phyloP scores from a whole-genome alignment of 164 flowering plant genomes.

The Sextonia rubra region DNA sequence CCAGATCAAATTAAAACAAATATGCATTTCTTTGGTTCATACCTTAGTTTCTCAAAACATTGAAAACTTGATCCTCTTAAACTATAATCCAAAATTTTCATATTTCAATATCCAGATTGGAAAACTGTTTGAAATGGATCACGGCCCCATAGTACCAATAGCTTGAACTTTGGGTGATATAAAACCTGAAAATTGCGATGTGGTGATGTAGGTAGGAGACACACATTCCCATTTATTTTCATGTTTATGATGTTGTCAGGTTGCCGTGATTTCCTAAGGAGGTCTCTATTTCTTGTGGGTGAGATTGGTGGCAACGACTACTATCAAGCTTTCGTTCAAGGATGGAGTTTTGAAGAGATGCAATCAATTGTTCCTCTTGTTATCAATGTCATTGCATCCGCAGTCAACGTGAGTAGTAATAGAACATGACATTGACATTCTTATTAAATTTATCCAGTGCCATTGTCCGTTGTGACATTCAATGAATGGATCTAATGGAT shows the following conservation, averaged over 20 bases:
- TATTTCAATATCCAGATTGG: too few relatives aligned
- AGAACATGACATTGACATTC: background rate
- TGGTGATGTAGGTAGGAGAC: too few relatives aligned
- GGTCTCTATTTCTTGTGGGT: conserved; percentile 28
- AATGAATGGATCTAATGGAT: background rate
- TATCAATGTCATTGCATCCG: background rate
- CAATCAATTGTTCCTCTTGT: background rate
- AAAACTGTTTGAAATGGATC: too few relatives aligned
- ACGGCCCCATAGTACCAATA: too few relatives aligned
- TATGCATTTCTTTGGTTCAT: too few relatives aligned
- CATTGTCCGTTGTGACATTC: background rate
- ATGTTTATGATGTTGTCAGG: background rate
- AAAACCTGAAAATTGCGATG: too few relatives aligned
- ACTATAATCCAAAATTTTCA: too few relatives aligned
- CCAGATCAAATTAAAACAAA: too few relatives aligned
- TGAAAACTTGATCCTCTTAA: too few relatives aligned
- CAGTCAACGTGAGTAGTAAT: conserved; percentile 1
- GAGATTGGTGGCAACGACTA: conserved; percentile 37
- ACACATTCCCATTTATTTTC: background rate
- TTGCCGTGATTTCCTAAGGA: conserved; percentile 12
- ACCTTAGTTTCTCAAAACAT: too few relatives aligned
- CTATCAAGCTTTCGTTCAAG: background rate
- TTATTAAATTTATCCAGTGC: background rate
- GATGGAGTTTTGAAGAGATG: background rate
- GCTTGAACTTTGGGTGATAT: too few relatives aligned